phyloP scores from a whole-genome alignment of 2,329 filamentous ascomycete species.

The Fusarium nygamai region DNA sequence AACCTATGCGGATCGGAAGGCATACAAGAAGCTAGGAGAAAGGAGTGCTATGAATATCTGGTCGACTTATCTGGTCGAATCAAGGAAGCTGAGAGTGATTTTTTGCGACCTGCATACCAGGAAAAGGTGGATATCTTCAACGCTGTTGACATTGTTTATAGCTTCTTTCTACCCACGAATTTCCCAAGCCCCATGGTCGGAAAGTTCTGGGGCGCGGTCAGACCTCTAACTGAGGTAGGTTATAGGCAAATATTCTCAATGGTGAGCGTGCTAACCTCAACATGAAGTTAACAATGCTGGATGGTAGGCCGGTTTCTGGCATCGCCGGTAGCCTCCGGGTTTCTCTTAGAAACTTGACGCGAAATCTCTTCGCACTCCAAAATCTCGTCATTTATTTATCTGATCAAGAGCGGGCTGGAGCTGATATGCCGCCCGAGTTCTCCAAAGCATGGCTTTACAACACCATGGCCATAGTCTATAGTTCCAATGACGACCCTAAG shows the following conservation, averaged over 20 bases:
- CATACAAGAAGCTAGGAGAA: constrained; percentile 42
- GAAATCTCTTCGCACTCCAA: constrained; percentile 45
- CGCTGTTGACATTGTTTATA: constrained; percentile 51
- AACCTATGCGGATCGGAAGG: constrained; percentile 42
- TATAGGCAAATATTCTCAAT: background rate
- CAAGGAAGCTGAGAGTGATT: constrained; percentile 38
- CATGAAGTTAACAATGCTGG: constrained; percentile 13
- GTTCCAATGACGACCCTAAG: constrained; percentile 26
- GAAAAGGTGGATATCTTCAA: constrained; percentile 54
- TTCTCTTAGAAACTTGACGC: constrained; percentile 37
- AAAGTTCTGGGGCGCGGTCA: constrained; percentile 58
- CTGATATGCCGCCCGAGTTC: constrained; percentile 51
- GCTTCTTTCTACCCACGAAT: constrained; percentile 53
- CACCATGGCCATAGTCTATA: constrained; percentile 50
- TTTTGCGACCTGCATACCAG: constrained; percentile 44
- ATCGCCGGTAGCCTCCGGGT: constrained; percentile 23
- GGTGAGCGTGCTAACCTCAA: constrained; percentile 3
- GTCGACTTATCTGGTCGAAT: constrained; percentile 33
- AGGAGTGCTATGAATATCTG: constrained; percentile 40
- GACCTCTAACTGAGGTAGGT: constrained; percentile 44
- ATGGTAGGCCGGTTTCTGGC: background rate
- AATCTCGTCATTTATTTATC: constrained; percentile 43
- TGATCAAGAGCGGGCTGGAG: constrained; percentile 40
- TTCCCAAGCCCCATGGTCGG: constrained; percentile 49
- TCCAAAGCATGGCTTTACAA: constrained; percentile 55